These are phyloP conservation scores for Pseudoperonospora humuli DNA, from an alignment of 352 stramenopile genomes.

Conservation along the genomic window DNA sequence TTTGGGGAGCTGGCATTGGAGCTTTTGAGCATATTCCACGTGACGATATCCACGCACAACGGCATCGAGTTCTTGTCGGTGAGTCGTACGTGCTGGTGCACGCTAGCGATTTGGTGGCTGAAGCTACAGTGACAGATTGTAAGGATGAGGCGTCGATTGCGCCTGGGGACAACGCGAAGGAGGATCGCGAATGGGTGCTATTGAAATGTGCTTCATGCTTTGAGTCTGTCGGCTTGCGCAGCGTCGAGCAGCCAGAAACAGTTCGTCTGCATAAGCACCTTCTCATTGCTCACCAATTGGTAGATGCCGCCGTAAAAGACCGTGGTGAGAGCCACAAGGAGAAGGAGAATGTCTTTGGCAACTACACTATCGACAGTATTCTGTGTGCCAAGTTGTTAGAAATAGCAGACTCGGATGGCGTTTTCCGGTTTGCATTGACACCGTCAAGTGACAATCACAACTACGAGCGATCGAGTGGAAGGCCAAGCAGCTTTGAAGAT, in stretches of 20 bases:
- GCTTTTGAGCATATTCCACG: slow-evolving; percentile 74
- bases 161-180: slow-evolving; percentile 15
- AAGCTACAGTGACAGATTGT: slow-evolving; percentile 6
- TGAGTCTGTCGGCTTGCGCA: slow-evolving; percentile 29
- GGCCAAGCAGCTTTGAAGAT: neutral
- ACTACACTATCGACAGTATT: slow-evolving; percentile 74
- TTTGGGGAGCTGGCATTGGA: slow-evolving; percentile 69
- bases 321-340: neutral
- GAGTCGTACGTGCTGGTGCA: slow-evolving; percentile 63
- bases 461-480: neutral
- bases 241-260: slow-evolving; percentile 31
- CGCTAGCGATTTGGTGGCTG: slow-evolving; percentile 25
- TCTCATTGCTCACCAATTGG: slow-evolving; percentile 17
- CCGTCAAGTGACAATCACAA: slow-evolving; percentile 2
- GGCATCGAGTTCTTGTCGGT: slow-evolving; percentile 46
- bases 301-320: neutral
- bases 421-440: slow-evolving; percentile 57
- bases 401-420: slow-evolving; percentile 56
- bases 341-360: slow-evolving; percentile 38
- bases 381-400: slow-evolving; percentile 58
- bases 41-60: slow-evolving; percentile 52
- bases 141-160: slow-evolving; percentile 2
- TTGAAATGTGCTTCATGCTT: slow-evolving; percentile 40
- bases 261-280: slow-evolving; percentile 59
- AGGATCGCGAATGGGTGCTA: slow-evolving; percentile 27